Conservation (phyloP, 768 basidiomycete species). For the Exidia glandulosa region DNA sequence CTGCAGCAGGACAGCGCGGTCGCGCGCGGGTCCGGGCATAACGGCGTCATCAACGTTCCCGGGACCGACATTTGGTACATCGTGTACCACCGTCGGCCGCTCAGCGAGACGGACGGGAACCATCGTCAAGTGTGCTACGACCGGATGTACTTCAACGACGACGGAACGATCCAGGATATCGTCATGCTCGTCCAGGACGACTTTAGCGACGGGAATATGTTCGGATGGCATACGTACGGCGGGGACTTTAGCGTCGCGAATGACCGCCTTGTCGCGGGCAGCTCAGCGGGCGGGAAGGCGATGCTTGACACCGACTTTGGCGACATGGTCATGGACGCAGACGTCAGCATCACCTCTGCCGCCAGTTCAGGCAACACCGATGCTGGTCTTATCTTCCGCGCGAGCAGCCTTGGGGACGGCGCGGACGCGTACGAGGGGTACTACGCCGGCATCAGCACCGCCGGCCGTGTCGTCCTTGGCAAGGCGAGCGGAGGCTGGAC, state of each 20-base stretch:
- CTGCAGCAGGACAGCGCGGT: background rate
- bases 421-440: background rate
- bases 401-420: background rate
- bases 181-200: background rate
- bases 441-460: background rate
- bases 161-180: background rate
- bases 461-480: background rate
- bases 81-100: background rate
- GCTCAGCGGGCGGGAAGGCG: background rate
- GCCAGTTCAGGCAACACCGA: background rate
- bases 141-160: background rate
- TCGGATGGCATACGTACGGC: background rate
- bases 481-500: background rate
- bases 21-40: background rate
- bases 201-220: background rate
- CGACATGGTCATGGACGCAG: background rate
- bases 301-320: background rate
- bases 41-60: background rate
- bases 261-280: background rate
- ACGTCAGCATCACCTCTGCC: background rate
- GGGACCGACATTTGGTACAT: background rate
- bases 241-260: background rate
- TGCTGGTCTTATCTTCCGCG: background rate
- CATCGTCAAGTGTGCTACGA: background rate
- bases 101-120: background rate